Evolutionary conservation across 1,284 basidiomycete genomes (phyloP).

Genomic region (Trichosporon sp.): DNA sequence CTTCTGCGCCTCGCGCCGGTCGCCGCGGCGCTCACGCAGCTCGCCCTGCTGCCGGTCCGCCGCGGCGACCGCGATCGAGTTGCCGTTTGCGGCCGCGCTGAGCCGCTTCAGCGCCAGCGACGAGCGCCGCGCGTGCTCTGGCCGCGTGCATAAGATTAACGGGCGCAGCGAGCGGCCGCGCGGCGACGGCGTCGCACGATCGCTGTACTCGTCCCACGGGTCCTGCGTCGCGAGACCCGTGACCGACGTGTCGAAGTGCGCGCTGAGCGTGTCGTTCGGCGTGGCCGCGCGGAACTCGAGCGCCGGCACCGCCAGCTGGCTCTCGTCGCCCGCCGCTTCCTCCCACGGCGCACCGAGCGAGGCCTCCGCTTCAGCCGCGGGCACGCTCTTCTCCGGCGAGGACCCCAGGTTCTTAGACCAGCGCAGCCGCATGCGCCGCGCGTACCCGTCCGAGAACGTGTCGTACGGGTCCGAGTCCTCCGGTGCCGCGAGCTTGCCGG

Average conservation of each 20-base stretch:
- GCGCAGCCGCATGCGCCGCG: background rate
- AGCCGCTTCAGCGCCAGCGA: conserved; percentile 6
- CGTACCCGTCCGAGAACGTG: background rate
- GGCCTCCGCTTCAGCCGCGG: background rate
- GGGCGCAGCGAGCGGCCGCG: conserved; percentile 13
- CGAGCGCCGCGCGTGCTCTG: conserved; percentile 10
- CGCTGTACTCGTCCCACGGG: conserved; percentile 25
- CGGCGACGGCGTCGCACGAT: conserved; percentile 20
- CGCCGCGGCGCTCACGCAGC: background rate
- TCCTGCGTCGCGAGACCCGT: conserved; percentile 1
- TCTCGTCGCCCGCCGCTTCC: background rate
- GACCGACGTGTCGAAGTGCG: background rate
- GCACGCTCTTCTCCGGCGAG: background rate
- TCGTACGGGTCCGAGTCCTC: conserved; percentile 3
- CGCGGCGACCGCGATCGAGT: background rate
- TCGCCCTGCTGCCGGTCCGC: background rate
- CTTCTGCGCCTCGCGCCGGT: background rate
- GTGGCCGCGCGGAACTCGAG: background rate
- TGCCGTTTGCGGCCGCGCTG: conserved; percentile 8
- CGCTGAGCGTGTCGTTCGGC: background rate
- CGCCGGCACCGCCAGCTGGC: background rate
- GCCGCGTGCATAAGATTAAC: conserved; percentile 14
- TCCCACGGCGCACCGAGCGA: background rate
- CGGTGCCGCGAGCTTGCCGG: background rate
- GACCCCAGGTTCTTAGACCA: background rate